Evolutionary conservation across 345 rosid species (phyloP), one percentile per base, ranked within the genome.

Genomic region (Populus ilicifolia): DNA sequence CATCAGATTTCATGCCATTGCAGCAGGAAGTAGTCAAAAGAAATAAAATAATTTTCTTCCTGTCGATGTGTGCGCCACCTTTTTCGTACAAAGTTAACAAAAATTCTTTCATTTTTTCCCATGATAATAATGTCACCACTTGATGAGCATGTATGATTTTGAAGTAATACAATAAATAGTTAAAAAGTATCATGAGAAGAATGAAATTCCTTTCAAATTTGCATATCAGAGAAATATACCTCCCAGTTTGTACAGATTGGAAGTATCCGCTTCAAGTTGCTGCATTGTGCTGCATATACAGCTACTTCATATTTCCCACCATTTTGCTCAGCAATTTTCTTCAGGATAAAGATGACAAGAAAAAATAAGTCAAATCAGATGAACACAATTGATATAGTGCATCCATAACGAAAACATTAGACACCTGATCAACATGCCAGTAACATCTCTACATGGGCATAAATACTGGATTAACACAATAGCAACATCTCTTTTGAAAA

Each of bases 181-280:
- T 44, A 44, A 44, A 1, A 44, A 13, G 50, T 44, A 3, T 14
- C 16, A 1, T 44, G 17, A 44, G 50, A 44, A 44, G 21, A 59
- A 59, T n/a, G 44, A 59, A 59, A 21, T 2, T 59, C 64, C 64
- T 44, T 44, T 59, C 64, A 18, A 0, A n/a, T 62, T 43, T 21
- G 33, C 29, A 25, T 20, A 17, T 20, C 7, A 46, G 41, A 46
- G 20, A 69, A 21, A 11, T 62, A 30, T 85, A 96, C 98, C 99
- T 96, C 99, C 99, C 99, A 96, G 85, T 96, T 96, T 23, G 93
- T 85, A 85, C 99, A 93, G 79, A 89, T 80, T 43, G 96, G 92
- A 85, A 96, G 91, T 91, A 93, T 85, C 67, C 90, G 92, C 88
- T 86, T 91, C 73, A 96, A 86, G 86, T 96, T 88, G 88, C 99